Percentiles rank a stretch among this genome's conserved stretches.
Evolutionary conservation across 495 filamentous ascomycete genomes (phyloP).

Genomic region (Daldinia concentrica): DNA sequence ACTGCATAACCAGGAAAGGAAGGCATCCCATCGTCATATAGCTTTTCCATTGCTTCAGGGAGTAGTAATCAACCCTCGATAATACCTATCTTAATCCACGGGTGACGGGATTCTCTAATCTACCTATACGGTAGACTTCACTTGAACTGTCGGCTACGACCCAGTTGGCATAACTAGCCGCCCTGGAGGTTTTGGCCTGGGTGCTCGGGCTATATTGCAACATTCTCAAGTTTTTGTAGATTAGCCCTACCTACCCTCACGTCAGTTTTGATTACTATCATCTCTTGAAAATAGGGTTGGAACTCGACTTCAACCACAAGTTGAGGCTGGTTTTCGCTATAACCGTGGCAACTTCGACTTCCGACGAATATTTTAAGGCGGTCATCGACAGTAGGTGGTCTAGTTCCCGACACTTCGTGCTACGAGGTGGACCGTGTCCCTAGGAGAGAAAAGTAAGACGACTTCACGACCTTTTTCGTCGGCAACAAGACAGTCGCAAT

Average conservation of each 20-base stretch:
- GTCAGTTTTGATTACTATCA: neutral
- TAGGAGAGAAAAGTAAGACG: conserved; percentile 13
- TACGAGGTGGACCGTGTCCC: conserved; percentile 12
- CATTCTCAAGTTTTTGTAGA: neutral
- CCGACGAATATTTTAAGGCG: conserved; percentile 7
- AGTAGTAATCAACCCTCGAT: conserved; percentile 30
- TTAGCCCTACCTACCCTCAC: neutral
- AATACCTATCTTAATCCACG: conserved; percentile 31
- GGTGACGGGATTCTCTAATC: conserved; percentile 9
- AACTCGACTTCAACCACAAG: neutral
- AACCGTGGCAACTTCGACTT: neutral
- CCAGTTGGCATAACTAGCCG: neutral
- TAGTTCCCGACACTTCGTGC: conserved; percentile 8
- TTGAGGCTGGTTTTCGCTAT: conserved; percentile 2
- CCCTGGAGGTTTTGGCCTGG: conserved; percentile 4
- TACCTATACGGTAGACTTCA: conserved; percentile 9
- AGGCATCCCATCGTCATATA: conserved; percentile 31
- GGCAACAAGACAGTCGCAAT: conserved; percentile 1
- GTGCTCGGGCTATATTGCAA: conserved; percentile 8
- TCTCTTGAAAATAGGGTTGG: neutral
- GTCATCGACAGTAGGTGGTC: conserved; percentile 7
- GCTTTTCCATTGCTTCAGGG: conserved; percentile 20
- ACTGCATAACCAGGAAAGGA: conserved; percentile 36
- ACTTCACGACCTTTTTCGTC: conserved; percentile 1
- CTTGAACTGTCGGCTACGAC: too few species aligned